Base-by-base conservation (phyloP, 805 yeast genomes). In the Nadsonia fulvescens region DNA sequence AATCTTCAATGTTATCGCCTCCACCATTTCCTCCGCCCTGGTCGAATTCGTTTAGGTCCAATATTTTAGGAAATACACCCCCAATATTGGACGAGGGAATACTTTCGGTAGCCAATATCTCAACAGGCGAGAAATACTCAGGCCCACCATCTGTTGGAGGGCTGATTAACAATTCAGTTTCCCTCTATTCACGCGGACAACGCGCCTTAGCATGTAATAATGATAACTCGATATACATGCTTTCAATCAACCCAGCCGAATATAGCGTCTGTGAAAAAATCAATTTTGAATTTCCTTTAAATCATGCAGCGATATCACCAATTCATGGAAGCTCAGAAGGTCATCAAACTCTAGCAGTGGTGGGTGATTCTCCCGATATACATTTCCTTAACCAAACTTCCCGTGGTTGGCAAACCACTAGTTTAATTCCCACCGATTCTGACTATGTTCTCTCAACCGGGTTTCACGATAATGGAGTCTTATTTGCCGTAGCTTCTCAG, bases 391-490 rank as follows among this genome's bases (percentile, higher is more conserved):
- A 37, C 25, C 25, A 29, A 5, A 31, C 31, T 7, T 28, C 29
- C 4, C 14, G 22, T 9, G 43, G 44, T 20, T 45, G 53, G 32
- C 28, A 34, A 11, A 37, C 36, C 11, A 50, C 52, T 23, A 49
- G 48, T 24, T 51, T 65, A 2, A 56, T 68, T 27, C 58, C 54
- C 30, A 70, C 86, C 0, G 47, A 54, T 2, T 70, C 74, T 31
- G 93, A 77, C 38, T 65, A 74, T 23, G 94, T 93, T 2, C 78
- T 82, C 43, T 82, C 92, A 4, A 69, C 78, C 1, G 65, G 74
- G 15, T 83, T 72, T 52, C 71, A 73, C 32, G 63, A 72, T n/a
- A 70, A 78, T 23, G 92, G 86, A 12, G 38, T 58, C 27, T 60
- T 69, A 34, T 75, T 83, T 44, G 70, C 89, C 2, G 69, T 77